A percentile compares a stretch with the other conserved stretches of the same genome.
Evolutionary conservation across 164 flowering plant genomes (phyloP).

Genomic region (Berberis thunbergii): DNA sequence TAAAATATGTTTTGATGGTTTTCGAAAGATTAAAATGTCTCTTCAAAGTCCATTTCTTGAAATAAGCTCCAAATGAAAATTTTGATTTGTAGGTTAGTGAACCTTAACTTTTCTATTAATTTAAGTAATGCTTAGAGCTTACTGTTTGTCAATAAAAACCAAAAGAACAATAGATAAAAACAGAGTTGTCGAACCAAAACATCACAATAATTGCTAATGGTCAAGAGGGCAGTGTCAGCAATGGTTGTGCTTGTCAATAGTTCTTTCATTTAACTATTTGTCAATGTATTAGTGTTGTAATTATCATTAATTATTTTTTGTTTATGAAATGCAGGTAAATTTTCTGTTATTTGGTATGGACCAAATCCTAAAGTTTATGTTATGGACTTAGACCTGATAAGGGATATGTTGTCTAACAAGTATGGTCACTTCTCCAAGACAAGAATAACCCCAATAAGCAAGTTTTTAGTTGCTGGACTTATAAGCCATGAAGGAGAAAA

Average conservation of each 20-base stretch:
- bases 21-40: no score
- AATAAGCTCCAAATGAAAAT: no score
- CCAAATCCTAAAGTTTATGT: not conserved
- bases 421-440: not conserved
- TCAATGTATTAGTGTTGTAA: not conserved
- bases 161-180: no score
- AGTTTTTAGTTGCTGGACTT: not conserved
- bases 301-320: not conserved
- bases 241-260: not conserved
- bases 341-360: constrained; percentile 1
- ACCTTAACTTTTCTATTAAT: no score
- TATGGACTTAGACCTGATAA: not conserved
- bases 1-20: no score
- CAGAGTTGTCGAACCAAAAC: no score
- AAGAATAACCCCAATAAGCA: not conserved
- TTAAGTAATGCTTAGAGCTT: no score
- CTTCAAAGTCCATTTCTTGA: no score
- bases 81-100: no score
- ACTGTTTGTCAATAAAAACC: no score
- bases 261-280: not conserved
- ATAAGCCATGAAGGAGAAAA: not conserved
- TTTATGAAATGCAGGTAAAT: not conserved
- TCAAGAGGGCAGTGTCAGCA: not conserved
- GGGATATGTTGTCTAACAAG: constrained; percentile 1
- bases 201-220: not conserved